Base-by-base conservation (phyloP, 306 rosid genomes). In the Trifolium repens region DNA sequence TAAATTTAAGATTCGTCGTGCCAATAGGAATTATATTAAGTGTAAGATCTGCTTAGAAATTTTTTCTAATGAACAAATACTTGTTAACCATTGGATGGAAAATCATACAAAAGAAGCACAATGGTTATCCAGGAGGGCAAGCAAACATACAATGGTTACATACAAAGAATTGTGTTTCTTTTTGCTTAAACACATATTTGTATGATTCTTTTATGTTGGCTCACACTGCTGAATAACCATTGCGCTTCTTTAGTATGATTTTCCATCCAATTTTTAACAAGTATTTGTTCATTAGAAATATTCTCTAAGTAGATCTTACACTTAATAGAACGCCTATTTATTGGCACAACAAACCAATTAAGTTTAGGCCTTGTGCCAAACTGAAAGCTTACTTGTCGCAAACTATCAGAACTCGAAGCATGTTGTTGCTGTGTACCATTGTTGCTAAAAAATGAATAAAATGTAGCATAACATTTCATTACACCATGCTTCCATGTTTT, bases 51-150 rank as follows among this genome's bases (percentile, higher is more conserved):
- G 30, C 30, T 27, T 27, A 2, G 3, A 27, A 27, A 1, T 27
- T 27, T 27, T 27, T 27, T 27, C 30, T 27, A 27, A 27, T 27
- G 3, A 27, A 27, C 30, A 27, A 27, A 27, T 27, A 27, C 30
- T 27, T 27, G 89, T 93, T 63, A 72, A 50, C 74, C 98, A 94
- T 86, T 91, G 94, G 93, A 94, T 90, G 94, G 91, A 87, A 8
- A 76, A 72, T 81, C 97, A 91, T 86, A 87, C 88, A 81, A 88
- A 85, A 87, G 97, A 94, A 88, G 91, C 96, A 59, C 90, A 91
- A 49, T 88, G 90, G 91, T 78, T 91, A 61, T 94, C 89, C 83
- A 84, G 94, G 30, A 27, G 30, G 30, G 30, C 30, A 27, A 27
- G 30, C 30, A 2, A 27, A 27, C 30, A 27, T 27, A 27, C 30